Evolutionary conservation across 768 basidiomycete genomes (phyloP), one percentile per base, ranked within the genome.

Genomic region (Holtermannia corniformis): DNA sequence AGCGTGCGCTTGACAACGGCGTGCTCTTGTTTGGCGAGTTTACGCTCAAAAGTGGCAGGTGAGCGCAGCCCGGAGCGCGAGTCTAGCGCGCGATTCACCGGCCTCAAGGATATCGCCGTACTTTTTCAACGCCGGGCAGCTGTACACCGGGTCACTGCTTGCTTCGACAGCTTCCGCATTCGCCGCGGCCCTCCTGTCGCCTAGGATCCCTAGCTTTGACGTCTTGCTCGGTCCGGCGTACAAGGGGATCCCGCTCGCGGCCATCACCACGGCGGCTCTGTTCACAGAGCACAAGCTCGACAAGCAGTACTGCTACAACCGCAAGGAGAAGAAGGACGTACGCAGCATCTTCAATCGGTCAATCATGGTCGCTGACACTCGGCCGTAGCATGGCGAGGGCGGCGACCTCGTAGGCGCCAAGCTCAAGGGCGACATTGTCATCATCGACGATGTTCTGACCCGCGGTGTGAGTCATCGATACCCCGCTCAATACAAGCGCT

Each of bases 401-500:
- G 93, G 93, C 0, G 77, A 78, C 47, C 80, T 93, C 67, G 90
- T 99, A 56, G 95, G 93, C 20, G 83, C 85, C 2, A 75, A 85
- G 2, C 78, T 95, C n/a, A 75, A 79, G 49, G 88, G 85, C 21
- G 77, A 78, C 47, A 87, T 97, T 2, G 80, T 97, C 47, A 80
- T 97, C 43, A 77, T 97, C 27, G 93, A 99, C 76, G 93, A 99
- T 61, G 95, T 99, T 49, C 88, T 96, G 78, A 97, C 95, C 1
- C 56, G 63, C 44, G 73, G 72, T 12, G 64, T 63, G 42, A 52
- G 61, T 62, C 47, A 52, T 32, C 23, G 44, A 45, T 28, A 26
- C 16, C 44, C 7, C 41, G 16, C 24, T n/a, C 19, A 4, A 20
- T 45, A n/a, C n/a, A 10, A 7, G 25, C 22, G 40, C 20, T 20